Base-by-base conservation (phyloP, 306 rosid species). In the Hippophae tibetana region DNA sequence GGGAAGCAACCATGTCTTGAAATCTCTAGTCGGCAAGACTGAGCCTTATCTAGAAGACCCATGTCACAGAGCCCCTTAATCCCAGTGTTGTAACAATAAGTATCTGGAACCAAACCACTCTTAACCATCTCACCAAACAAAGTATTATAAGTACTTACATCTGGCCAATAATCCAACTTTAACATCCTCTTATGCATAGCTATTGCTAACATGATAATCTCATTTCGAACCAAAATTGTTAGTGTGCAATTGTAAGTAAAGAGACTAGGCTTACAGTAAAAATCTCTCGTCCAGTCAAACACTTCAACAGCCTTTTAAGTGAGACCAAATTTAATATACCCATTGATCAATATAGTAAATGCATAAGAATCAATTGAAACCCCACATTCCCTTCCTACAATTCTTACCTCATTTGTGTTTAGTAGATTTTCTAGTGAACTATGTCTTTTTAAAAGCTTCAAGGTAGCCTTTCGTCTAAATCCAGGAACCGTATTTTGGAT, bases 41-140 rank as follows among this genome's bases (percentile, higher is more conserved):
- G 77, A 13, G 97, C 97, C 64, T 66, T 68, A 62, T 87, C 84
- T 79, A 87, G 68, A 74, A 77, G 82, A 52, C 84, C 92, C 65
- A 63, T 7, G 57, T 82, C 78, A 59, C 95, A 87, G 6, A 90
- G 75, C 63, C 89, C 89, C 78, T 81, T 79, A 52, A 87, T 79
- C 41, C 81, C 54, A 10, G 79, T 86, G 76, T 80, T 85, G 73
- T 90, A 87, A 69, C 95, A 87, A 60, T 42, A 47, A 23, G 84
- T 81, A 76, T 85, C 87, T 1, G 94, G n/a, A n/a, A n/a, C n/a
- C n/a, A n/a, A n/a, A n/a, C n/a, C n/a, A n/a, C n/a, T n/a, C n/a
- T n/a, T n/a, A 23, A 56, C 58, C 86, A 87, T 85, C 76, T 79
- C 90, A 70, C 48, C 61, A 27, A 90, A 77, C 78, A 87, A 62